Evolutionary conservation across 306 rosid species (phyloP).

Genomic region (Leucaena leucocephala): DNA sequence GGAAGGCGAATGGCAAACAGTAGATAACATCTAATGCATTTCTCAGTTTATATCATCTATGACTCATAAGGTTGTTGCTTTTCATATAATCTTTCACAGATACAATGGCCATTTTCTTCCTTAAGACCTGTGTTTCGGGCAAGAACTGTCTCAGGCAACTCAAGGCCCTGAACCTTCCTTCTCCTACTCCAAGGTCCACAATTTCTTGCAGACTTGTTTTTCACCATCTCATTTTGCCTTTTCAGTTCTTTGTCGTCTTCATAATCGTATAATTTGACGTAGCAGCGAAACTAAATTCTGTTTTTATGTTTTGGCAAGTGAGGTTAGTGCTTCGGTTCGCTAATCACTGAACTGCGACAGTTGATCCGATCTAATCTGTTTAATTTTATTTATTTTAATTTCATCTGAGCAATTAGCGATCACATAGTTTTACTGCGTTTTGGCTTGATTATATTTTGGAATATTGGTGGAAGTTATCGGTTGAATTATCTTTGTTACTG

Average conservation of each 20-base stretch:
- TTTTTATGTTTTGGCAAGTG: not conserved
- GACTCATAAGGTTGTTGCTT: too few species aligned
- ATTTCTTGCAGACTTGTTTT: not conserved
- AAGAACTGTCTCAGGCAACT: constrained; percentile 68
- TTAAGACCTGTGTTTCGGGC: too few species aligned
- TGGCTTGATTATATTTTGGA: not conserved
- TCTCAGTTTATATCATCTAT: too few species aligned
- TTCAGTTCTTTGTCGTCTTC: not conserved
- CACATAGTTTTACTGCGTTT: not conserved
- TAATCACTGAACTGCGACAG: not conserved
- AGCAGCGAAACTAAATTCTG: not conserved
- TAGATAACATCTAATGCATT: too few species aligned
- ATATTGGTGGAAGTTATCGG: not conserved
- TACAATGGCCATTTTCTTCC: too few species aligned
- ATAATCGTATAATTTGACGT: not conserved
- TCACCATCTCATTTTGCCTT: not conserved
- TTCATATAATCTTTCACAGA: too few species aligned
- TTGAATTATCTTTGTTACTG: not conserved
- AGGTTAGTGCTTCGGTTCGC: constrained; percentile 22
- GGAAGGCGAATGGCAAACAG: too few species aligned
- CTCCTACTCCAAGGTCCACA: constrained; percentile 55
- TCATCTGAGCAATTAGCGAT: not conserved
- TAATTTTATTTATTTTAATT: not conserved
- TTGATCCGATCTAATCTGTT: not conserved
- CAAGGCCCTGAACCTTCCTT: constrained; percentile 56